phyloP scores from a whole-genome alignment of 306 rosid genomes.

The Ormosia emarginata region DNA sequence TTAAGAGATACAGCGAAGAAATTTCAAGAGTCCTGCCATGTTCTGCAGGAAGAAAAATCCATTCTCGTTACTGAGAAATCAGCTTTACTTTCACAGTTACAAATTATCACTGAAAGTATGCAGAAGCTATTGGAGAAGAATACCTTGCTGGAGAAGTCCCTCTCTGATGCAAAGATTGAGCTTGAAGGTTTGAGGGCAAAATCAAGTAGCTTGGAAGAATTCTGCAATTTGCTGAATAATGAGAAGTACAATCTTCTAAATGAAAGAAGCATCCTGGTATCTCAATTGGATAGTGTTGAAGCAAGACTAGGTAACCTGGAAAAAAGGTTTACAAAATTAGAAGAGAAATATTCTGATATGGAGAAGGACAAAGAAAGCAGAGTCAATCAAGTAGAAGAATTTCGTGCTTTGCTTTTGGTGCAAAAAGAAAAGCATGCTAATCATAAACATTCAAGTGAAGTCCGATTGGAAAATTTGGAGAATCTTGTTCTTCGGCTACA shows the following conservation, averaged over 20 bases:
- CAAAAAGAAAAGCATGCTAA: slow-evolving; percentile 64
- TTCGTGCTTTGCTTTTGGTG: slow-evolving; percentile 50
- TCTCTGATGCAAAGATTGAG: slow-evolving; percentile 70
- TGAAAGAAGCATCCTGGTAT: slow-evolving; percentile 66
- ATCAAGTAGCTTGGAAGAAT: slow-evolving; percentile 78
- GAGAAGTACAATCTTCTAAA: slow-evolving; percentile 71
- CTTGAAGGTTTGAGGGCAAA: slow-evolving; percentile 76
- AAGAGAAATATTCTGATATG: slow-evolving; percentile 59
- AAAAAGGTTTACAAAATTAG: slow-evolving; percentile 61
- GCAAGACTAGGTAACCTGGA: slow-evolving; percentile 72
- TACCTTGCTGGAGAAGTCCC: slow-evolving; percentile 69
- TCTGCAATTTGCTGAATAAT: slow-evolving; percentile 63
- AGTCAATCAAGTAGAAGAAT: slow-evolving; percentile 60
- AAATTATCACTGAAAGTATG: slow-evolving; percentile 80
- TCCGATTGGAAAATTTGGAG: slow-evolving; percentile 66
- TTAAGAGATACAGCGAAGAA: slow-evolving; percentile 49
- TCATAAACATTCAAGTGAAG: slow-evolving; percentile 56
- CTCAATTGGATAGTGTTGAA: slow-evolving; percentile 66
- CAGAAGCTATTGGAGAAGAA: slow-evolving; percentile 77
- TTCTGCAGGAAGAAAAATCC: slow-evolving; percentile 77
- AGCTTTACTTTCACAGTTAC: slow-evolving; percentile 72
- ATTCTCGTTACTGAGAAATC: slow-evolving; percentile 66
- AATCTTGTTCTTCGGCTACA: slow-evolving; percentile 49
- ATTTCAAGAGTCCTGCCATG: slow-evolving; percentile 63
- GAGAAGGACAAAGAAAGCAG: slow-evolving; percentile 75